Percentiles rank a stretch among this genome's conserved stretches.
Evolutionary conservation across 805 yeast genomes (phyloP).

Genomic region (Yarrowia sp.): DNA sequence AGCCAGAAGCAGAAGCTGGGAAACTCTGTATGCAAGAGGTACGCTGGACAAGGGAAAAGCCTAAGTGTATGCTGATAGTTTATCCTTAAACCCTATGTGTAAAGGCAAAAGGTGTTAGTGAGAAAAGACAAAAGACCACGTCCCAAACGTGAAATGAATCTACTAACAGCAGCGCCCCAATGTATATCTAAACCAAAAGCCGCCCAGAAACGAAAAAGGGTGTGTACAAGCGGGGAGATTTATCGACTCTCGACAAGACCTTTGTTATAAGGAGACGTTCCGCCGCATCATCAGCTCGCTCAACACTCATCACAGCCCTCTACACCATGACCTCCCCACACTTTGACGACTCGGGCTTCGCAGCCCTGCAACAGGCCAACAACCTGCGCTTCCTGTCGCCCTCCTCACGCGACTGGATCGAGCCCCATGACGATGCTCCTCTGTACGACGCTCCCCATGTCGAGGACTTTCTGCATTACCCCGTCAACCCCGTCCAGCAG

Average conservation of each 20-base stretch:
- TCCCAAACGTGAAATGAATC: conserved; percentile 20
- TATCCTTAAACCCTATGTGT: background rate
- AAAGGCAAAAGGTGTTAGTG: too few species aligned
- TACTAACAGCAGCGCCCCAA: conserved; percentile 17
- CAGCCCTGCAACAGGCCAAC: conserved; percentile 17
- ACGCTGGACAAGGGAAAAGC: too few species aligned
- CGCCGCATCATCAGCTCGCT: background rate
- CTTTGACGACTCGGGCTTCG: conserved; percentile 11
- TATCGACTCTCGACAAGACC: conserved; percentile 7
- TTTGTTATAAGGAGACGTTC: background rate
- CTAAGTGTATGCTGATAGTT: too few species aligned
- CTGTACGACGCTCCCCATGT: conserved; percentile 16
- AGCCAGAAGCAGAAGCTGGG: too few species aligned
- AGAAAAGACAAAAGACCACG: background rate
- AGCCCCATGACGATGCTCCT: conserved; percentile 9
- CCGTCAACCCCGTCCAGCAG: conserved; percentile 20
- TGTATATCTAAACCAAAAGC: conserved; percentile 22
- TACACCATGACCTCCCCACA: conserved; percentile 1
- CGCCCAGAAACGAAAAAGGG: conserved; percentile 13
- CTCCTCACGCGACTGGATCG: conserved; percentile 23
- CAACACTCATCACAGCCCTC: background rate
- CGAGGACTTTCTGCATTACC: conserved; percentile 22
- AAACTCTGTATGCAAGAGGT: too few species aligned
- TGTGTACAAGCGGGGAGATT: conserved; percentile 16
- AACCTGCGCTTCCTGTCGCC: conserved; percentile 18